phyloP scores from a whole-genome alignment of 2,329 filamentous ascomycete species.

The Stagonosporopsis chrysanthemi region DNA sequence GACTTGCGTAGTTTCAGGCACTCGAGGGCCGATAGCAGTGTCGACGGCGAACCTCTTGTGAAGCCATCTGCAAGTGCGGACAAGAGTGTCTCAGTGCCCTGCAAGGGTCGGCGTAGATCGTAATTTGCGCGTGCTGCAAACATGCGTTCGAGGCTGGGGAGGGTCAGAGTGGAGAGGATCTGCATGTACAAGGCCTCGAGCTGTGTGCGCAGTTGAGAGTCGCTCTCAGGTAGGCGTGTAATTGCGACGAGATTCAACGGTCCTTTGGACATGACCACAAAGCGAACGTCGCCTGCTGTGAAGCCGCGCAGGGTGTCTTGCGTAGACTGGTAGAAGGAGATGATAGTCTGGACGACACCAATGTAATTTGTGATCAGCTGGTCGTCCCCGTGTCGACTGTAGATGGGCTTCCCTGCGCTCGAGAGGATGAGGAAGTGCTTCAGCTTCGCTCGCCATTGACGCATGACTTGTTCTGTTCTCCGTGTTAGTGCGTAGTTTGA shows the following conservation, averaged over 20 bases:
- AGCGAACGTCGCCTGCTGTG: constrained; percentile 83
- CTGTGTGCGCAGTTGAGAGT: constrained; percentile 83
- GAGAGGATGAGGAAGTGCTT: constrained; percentile 98
- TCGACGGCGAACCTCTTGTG: constrained; percentile 88
- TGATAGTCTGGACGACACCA: constrained; percentile 94
- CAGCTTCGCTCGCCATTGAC: constrained; percentile 86
- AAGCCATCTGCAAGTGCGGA: constrained; percentile 95
- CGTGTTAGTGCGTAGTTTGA: constrained; percentile 37
- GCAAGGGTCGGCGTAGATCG: constrained; percentile 85
- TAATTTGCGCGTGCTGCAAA: constrained; percentile 93
- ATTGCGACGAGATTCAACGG: constrained; percentile 94
- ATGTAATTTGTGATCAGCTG: constrained; percentile 91
- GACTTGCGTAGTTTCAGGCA: constrained; percentile 92
- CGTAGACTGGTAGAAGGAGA: constrained; percentile 90
- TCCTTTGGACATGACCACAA: constrained; percentile 84
- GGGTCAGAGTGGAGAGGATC: constrained; percentile 91
- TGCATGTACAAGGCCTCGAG: constrained; percentile 98
- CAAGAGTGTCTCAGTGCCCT: constrained; percentile 89
- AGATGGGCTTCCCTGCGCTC: constrained; percentile 95
- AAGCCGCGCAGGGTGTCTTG: constrained; percentile 82
- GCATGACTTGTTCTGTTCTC: constrained; percentile 60
- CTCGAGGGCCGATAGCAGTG: constrained; percentile 87
- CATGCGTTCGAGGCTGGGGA: constrained; percentile 84
- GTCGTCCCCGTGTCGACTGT: constrained; percentile 91
- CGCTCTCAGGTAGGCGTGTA: constrained; percentile 90